Conservation (phyloP, 306 rosid genomes). For the Pueraria montana region DNA sequence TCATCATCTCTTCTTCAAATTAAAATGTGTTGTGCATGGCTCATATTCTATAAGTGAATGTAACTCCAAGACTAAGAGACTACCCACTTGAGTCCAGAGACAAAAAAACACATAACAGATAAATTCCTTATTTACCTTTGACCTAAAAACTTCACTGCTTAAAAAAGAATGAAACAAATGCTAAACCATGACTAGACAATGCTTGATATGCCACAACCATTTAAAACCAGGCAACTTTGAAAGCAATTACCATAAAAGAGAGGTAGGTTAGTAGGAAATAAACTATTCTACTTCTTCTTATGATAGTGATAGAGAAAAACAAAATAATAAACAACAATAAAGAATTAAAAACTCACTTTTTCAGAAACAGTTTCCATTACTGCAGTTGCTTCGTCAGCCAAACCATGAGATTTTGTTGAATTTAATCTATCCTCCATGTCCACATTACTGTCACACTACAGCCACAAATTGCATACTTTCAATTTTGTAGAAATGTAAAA, state of each 20-base stretch:
- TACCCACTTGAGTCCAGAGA: neutral
- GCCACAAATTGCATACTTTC: constrained; percentile 18
- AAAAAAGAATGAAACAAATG: neutral
- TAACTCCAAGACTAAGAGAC: neutral
- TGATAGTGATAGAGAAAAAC: neutral
- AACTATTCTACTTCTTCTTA: neutral
- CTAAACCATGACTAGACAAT: neutral
- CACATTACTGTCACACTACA: neutral
- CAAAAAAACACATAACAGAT: neutral
- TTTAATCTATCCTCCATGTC: neutral
- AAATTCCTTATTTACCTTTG: neutral
- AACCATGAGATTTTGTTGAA: neutral
- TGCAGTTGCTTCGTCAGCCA: neutral
- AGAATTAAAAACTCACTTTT: constrained; percentile 13
- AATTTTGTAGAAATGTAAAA: neutral
- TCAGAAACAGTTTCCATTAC: neutral
- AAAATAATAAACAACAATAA: constrained; percentile 6
- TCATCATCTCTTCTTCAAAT: constrained; percentile 7
- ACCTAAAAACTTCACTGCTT: neutral
- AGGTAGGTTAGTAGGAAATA: neutral
- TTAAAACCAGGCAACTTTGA: constrained; percentile 16
- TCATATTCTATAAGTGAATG: no score
- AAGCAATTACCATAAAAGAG: constrained; percentile 1
- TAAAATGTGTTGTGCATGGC: no score
- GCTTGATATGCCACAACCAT: neutral